Percentiles rank a stretch among this genome's conserved stretches.
Conservation (phyloP, 1,284 basidiomycete genomes). For the Bjerkandera adusta region DNA sequence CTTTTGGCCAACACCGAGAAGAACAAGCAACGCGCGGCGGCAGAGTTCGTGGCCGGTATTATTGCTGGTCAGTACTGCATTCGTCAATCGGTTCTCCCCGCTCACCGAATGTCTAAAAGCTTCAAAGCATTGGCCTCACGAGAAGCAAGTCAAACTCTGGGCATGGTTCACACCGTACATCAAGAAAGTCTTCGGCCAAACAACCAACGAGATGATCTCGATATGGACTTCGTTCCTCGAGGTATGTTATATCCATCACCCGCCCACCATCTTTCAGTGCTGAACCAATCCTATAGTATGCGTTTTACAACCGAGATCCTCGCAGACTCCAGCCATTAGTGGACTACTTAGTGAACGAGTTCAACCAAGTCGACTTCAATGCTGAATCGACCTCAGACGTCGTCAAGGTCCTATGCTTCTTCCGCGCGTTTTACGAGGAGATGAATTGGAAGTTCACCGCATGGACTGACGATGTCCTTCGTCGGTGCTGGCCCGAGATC, state of each 20-base stretch:
- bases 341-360: constrained; percentile 67
- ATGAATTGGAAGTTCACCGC: constrained; percentile 78
- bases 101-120: constrained; percentile 41
- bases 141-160: constrained; percentile 74
- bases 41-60: constrained; percentile 83
- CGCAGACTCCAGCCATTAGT: constrained; percentile 80
- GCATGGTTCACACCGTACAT: constrained; percentile 78
- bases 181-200: constrained; percentile 61
- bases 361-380: constrained; percentile 67
- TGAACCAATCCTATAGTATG: constrained; percentile 43
- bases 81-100: no score
- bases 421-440: constrained; percentile 67
- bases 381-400: constrained; percentile 75
- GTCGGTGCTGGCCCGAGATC: constrained; percentile 71
- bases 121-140: constrained; percentile 85
- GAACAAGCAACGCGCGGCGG: constrained; percentile 87
- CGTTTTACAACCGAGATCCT: constrained; percentile 81
- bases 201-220: constrained; percentile 63
- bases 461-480: constrained; percentile 70
- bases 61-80: constrained; percentile 48
- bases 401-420: constrained; percentile 58
- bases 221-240: constrained; percentile 73
- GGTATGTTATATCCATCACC: constrained; percentile 34
- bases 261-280: constrained; percentile 1
- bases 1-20: constrained; percentile 60